These are phyloP conservation scores for Dioszegia crocea DNA, from an alignment of 768 basidiomycete genomes.

Conservation along the genomic window DNA sequence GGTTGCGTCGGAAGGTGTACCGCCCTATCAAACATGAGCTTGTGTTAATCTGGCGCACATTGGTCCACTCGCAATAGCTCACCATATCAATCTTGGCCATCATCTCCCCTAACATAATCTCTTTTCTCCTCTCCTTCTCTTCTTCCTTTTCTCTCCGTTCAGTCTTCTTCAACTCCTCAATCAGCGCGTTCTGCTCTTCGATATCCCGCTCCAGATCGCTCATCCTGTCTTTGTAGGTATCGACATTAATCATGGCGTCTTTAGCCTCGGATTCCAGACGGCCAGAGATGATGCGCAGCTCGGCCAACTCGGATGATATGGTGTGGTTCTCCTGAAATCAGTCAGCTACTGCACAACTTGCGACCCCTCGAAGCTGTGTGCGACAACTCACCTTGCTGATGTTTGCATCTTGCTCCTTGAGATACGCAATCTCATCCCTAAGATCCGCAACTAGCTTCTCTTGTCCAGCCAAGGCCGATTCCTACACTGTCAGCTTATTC, in stretches of 20 bases:
- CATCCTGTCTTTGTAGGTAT: conserved; percentile 93
- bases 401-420: conserved; percentile 82
- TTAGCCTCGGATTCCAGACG: conserved; percentile 93
- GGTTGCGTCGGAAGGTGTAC: conserved; percentile 25
- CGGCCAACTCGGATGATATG: conserved; percentile 89
- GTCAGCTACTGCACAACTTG: not conserved
- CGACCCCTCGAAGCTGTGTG: not conserved
- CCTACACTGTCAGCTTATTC: conserved; percentile 50
- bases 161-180: conserved; percentile 80
- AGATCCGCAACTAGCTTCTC: conserved; percentile 85
- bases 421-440: conserved; percentile 78
- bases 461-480: conserved; percentile 69
- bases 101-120: conserved; percentile 99
- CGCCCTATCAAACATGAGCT: conserved; percentile 35
- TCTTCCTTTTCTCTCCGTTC: conserved; percentile 84
- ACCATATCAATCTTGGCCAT: conserved; percentile 99
- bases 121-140: conserved; percentile 97
- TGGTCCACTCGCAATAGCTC: conserved; percentile 39
- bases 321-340: conserved; percentile 75
- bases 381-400: conserved; percentile 62
- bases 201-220: conserved; percentile 68
- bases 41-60: not conserved
- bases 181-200: conserved; percentile 52
- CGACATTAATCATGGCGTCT: conserved; percentile 84
- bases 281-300: conserved; percentile 84